Base-by-base conservation (phyloP, 306 rosid species). In the Acacia crassicarpa region DNA sequence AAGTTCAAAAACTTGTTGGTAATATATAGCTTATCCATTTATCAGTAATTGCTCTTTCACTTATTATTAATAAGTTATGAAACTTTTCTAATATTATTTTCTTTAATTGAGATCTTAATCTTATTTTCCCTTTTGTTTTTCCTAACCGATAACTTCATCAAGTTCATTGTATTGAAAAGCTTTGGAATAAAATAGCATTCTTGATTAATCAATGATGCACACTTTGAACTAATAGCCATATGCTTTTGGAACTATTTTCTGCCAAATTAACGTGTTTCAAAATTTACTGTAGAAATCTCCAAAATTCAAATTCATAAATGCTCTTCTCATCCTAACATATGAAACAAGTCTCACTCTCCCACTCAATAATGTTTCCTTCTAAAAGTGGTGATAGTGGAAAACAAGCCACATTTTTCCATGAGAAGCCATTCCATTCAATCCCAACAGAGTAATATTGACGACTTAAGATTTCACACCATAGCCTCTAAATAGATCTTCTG, bases 391-490 rank as follows among this genome's bases (percentile, higher is more conserved):
- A 38, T 86, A 90, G 87, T 62, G 49, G 67, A 72, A 61, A 75
- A 3, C 9, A 27, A 67, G 81, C 81, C 90, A 75, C 90, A 86
- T 15, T 51, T 89, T 67, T 76, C 41, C 23, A 2, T 12, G 59
- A 49, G 58, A 10, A 82, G 10, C 85, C 83, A 76, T 83, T 68
- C 68, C 38, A 41, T 46, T 74, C 69, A 66, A 27, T 77, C 43
- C 23, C 12, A 15, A 11, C 23, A 41, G 35, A 33, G 30, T 22
- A 41, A 76, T n/a, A 22, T 77, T 51, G 23, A 17, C 44, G 45
- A 22, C 45, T 78, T 19, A 38, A 43, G 17, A 11, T 73, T 77
- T 74, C 78, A 80, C 83, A 80, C 81, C 7, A 22, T 14, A 61
- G 43, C 62, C 40, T 65, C 80, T 32, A 13, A 44, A 49, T 7